Conservation (phyloP, 129 eudicot genomes). For the Erigeron canadensis region DNA sequence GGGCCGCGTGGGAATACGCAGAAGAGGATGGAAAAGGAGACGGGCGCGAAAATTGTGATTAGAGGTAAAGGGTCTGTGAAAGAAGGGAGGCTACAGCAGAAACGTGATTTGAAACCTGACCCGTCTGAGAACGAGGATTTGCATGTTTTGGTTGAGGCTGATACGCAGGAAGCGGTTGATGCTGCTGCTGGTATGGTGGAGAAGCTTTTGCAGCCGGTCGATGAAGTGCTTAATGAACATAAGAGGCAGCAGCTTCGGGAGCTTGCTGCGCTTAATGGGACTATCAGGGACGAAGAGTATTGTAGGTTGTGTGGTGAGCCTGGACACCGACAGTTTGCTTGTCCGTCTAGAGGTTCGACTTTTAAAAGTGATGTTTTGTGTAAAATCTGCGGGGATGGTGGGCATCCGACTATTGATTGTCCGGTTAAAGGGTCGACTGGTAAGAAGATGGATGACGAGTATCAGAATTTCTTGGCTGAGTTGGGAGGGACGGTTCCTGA, state of each 20-base stretch:
- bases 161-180: conserved; percentile 78
- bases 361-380: conserved; percentile 88
- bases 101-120: conserved; percentile 65
- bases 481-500: conserved; percentile 82
- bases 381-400: conserved; percentile 91
- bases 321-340: conserved; percentile 79
- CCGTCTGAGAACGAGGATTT: conserved; percentile 79
- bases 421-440: conserved; percentile 77
- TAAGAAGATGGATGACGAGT: conserved; percentile 92
- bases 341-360: conserved; percentile 67
- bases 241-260: conserved; percentile 90
- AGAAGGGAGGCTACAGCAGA: conserved; percentile 82
- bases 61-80: conserved; percentile 83
- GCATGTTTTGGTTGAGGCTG: conserved; percentile 88
- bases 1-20: conserved; percentile 94
- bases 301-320: conserved; percentile 84
- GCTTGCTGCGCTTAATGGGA: conserved; percentile 90
- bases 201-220: conserved; percentile 86
- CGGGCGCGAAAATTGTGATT: conserved; percentile 87
- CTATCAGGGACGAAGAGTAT: conserved; percentile 81
- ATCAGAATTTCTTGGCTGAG: conserved; percentile 77
- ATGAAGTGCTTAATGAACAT: conserved; percentile 82
- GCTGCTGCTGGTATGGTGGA: conserved; percentile 88
- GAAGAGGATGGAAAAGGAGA: conserved; percentile 84
- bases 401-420: conserved; percentile 89